Conservation (phyloP, 164 flowering plant genomes). For the Annona cherimola region DNA sequence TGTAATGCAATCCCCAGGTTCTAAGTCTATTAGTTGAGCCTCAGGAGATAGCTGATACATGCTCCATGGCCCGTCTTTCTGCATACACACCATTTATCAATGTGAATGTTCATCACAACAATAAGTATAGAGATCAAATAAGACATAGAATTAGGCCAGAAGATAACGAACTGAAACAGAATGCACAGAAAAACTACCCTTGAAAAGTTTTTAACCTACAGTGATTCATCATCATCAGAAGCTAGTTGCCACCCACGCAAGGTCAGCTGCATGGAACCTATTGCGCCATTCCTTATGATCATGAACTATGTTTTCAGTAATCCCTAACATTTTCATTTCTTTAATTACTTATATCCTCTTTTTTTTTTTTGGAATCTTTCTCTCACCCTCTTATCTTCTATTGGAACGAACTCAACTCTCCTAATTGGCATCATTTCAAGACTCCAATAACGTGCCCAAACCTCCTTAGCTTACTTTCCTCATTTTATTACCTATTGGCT, state of each 20-base stretch:
- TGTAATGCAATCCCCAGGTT: slow-evolving; percentile 60
- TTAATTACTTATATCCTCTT: too few relatives aligned
- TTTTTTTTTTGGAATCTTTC: too few relatives aligned
- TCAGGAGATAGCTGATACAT: slow-evolving; percentile 20
- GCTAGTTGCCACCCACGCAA: background rate
- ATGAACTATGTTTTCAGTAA: too few relatives aligned
- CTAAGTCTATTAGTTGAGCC: slow-evolving; percentile 51
- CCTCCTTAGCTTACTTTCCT: too few relatives aligned
- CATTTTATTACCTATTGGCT: too few relatives aligned
- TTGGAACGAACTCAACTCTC: too few relatives aligned
- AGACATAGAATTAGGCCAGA: too few relatives aligned
- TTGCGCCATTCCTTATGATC: background rate
- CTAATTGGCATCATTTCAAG: too few relatives aligned
- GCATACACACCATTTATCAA: slow-evolving; percentile 4
- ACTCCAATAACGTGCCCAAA: too few relatives aligned
- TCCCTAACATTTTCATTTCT: too few relatives aligned
- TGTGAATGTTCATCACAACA: background rate
- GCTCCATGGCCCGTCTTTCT: slow-evolving; percentile 40
- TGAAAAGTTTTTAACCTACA: background rate
- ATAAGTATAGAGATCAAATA: background rate
- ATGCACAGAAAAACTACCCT: background rate
- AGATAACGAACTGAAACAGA: background rate
- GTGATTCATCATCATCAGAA: background rate
- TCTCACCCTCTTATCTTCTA: too few relatives aligned
- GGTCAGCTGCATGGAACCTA: background rate